These are phyloP conservation scores for Aspergillus panamensis DNA, from an alignment of 495 filamentous ascomycete genomes.

Conservation along the genomic window DNA sequence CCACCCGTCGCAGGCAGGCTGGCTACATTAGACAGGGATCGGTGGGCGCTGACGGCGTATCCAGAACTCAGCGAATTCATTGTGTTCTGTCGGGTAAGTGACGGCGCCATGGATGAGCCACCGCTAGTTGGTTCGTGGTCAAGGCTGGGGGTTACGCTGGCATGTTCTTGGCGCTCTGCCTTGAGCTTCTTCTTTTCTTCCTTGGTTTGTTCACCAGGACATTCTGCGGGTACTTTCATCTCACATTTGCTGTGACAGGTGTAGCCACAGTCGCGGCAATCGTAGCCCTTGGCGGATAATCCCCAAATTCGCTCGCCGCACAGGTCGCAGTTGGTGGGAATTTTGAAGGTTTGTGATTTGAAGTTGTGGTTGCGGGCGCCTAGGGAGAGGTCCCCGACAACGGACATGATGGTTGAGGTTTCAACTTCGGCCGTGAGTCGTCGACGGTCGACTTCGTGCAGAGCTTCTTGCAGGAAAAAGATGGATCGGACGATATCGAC, in stretches of 20 bases:
- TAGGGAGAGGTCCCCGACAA: conserved; percentile 84
- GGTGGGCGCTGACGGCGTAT: conserved; percentile 73
- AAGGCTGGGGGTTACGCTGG: conserved; percentile 51
- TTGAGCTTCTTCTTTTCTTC: conserved; percentile 94
- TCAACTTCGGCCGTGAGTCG: conserved; percentile 87
- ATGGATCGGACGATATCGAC: conserved; percentile 71
- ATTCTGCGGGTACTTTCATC: conserved; percentile 95
- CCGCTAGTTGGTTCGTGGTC: conserved; percentile 38
- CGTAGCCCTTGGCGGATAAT: conserved; percentile 89
- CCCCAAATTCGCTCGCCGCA: conserved; percentile 98
- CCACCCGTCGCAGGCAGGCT: conserved; percentile 11
- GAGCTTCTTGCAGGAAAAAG: conserved; percentile 74
- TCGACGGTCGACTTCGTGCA: conserved; percentile 84
- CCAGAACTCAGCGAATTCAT: conserved; percentile 91
- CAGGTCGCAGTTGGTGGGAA: conserved; percentile 96
- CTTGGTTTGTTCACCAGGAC: conserved; percentile 88
- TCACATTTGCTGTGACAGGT: conserved; percentile 98
- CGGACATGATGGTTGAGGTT: conserved; percentile 77
- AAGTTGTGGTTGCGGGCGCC: conserved; percentile 94
- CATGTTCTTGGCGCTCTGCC: conserved; percentile 70
- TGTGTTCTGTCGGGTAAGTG: conserved; percentile 77
- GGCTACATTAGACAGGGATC: conserved; percentile 62
- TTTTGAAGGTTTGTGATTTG: conserved; percentile 95
- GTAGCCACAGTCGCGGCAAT: conserved; percentile 93
- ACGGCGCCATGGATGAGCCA: conserved; percentile 39